Conservation (phyloP, 495 filamentous ascomycete genomes). For the Cladorrhinum samala region DNA sequence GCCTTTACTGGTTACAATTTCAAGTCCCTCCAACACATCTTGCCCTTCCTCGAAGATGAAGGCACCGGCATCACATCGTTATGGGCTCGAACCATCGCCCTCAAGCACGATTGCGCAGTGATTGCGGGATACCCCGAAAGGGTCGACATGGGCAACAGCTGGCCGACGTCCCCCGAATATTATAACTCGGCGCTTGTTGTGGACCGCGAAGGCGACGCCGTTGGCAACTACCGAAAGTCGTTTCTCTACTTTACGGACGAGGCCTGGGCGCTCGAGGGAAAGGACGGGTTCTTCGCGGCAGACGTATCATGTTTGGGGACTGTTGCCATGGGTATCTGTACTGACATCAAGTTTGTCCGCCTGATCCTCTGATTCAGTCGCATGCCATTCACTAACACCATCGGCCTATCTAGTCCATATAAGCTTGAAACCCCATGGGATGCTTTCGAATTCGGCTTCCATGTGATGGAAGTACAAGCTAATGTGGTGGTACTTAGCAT, state of each 20-base stretch:
- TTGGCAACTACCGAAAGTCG: conserved; percentile 81
- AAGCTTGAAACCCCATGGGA: conserved; percentile 70
- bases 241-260: conserved; percentile 72
- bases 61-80: conserved; percentile 65
- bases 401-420: conserved; percentile 59
- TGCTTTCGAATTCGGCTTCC: conserved; percentile 80
- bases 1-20: conserved; percentile 94
- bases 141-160: conserved; percentile 40
- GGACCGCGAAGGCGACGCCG: conserved; percentile 59
- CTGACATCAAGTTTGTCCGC: conserved; percentile 56
- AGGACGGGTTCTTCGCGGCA: conserved; percentile 52
- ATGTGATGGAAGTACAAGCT: conserved; percentile 57
- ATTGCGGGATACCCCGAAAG: conserved; percentile 88
- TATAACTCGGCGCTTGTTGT: conserved; percentile 86
- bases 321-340: conserved; percentile 76
- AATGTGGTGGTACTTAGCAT: conserved; percentile 76
- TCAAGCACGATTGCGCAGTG: conserved; percentile 67
- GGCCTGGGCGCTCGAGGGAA: conserved; percentile 67
- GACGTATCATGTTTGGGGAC: conserved; percentile 46
- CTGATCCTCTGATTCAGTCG: background rate
- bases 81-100: conserved; percentile 75
- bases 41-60: conserved; percentile 71
- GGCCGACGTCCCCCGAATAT: conserved; percentile 47
- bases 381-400: conserved; percentile 8
- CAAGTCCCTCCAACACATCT: conserved; percentile 68